Base-by-base conservation (phyloP, 2,329 filamentous ascomycete species). In the Laburnicola sp. region DNA sequence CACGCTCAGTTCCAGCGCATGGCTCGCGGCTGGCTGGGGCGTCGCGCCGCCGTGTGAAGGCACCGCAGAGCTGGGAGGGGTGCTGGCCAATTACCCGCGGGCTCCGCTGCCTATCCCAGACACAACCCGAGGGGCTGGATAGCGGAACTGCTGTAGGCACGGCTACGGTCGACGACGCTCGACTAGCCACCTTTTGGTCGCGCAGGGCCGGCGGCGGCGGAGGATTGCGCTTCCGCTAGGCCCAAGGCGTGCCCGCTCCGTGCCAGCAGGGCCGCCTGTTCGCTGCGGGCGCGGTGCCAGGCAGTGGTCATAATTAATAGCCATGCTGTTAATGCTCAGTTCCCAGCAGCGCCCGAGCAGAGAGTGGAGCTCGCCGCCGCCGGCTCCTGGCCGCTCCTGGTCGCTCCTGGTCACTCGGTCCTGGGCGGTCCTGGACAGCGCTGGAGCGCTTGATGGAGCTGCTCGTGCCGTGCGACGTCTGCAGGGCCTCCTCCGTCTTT, bases 401-500 rank as follows among this genome's bases (percentile, higher is more conserved):
- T 16, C 16, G 16, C 16, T 16, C 16, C 16, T 16, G 16, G 16
- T 16, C 16, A 16, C 16, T 16, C 16, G 16, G 16, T 16, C 16
- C 16, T 16, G 16, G 16, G 16, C 16, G 16, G 16, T 16, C 16
- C 16, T 16, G 16, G 16, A 16, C 16, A 16, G 16, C 16, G 16
- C 16, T 16, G 16, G 16, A 16, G 42, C 26, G 43, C 36, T 31
- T 28, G 45, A 27, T 16, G 16, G 37, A 23, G 49, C 16, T 42
- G 42, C 42, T 54, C 48, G 51, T 48, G 46, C 55, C 50, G 56
- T 56, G 52, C 53, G 25, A 47, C 54, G 31, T 28, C 53, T 58
- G 63, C 59, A 60, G 59, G 58, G 60, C 59, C 31, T 22, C 31
- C 45, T 48, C 49, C 44, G 57, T 45, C 53, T 51, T 60, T 55